A percentile compares a stretch with the other conserved stretches of the same genome.
These are phyloP conservation scores for Pisolithus orientalis DNA, from an alignment of 768 basidiomycete genomes.

Conservation along the genomic window DNA sequence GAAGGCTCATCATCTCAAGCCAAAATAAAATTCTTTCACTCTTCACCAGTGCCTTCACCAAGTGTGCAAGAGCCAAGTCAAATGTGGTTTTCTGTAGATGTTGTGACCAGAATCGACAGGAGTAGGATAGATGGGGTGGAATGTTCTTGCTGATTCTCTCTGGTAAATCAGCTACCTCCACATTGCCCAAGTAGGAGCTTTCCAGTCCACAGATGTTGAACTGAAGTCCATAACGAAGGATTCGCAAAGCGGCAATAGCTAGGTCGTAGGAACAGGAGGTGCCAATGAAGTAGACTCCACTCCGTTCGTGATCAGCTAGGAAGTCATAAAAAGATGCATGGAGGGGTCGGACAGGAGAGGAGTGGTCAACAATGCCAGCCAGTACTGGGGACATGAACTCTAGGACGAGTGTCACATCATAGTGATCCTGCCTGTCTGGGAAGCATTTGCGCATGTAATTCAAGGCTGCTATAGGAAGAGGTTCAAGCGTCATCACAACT, in stretches of 20 bases:
- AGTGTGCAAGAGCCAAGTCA: background rate
- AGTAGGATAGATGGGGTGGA: constrained; percentile 2
- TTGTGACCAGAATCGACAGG: constrained; percentile 6
- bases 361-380: background rate
- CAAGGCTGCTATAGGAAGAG: background rate
- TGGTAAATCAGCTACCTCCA: constrained; percentile 9
- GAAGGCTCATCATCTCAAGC: background rate
- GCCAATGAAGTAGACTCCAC: background rate
- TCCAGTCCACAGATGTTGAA: constrained; percentile 32
- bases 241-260: constrained; percentile 4
- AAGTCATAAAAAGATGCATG: background rate
- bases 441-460: background rate
- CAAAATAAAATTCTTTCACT: background rate
- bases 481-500: background rate
- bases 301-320: background rate
- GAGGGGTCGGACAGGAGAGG: background rate
- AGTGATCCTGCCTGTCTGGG: background rate
- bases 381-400: background rate
- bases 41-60: background rate
- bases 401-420: background rate
- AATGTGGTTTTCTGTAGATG: background rate
- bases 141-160: constrained; percentile 1
- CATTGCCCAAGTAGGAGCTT: constrained; percentile 24
- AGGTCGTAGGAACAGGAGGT: background rate
- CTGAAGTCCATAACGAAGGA: constrained; percentile 23